A percentile compares a stretch with the other conserved stretches of the same genome.
phyloP scores from a whole-genome alignment of 2,329 filamentous ascomycete genomes.

The Aspergillus fructus region DNA sequence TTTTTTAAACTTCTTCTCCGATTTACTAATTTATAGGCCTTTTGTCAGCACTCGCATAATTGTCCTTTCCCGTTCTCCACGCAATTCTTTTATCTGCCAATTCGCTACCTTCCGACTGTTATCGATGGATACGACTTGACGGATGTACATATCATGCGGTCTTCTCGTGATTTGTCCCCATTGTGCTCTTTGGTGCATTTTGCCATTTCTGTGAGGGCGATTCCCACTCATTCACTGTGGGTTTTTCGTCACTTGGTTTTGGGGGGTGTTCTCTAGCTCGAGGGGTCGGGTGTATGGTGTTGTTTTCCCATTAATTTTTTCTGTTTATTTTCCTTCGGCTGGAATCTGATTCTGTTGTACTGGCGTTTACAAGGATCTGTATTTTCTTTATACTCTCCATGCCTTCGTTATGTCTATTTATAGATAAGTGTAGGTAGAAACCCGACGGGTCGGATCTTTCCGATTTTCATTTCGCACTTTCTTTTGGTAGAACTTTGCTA shows the following conservation, averaged over 20 bases:
- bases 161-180: constrained; percentile 12
- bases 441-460: constrained; percentile 1
- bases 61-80: background rate
- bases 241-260: constrained; percentile 21
- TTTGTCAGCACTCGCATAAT: background rate
- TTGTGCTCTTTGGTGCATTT: constrained; percentile 24
- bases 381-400: constrained; percentile 3
- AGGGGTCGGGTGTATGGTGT: constrained; percentile 32
- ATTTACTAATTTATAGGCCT: constrained; percentile 18
- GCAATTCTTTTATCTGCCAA: background rate
- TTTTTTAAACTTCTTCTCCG: background rate
- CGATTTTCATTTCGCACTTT: background rate
- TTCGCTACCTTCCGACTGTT: constrained; percentile 4
- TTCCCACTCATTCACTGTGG: constrained; percentile 23
- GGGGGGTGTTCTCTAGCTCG: constrained; percentile 25
- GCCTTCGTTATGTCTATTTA: constrained; percentile 1
- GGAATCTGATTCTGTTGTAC: constrained; percentile 28
- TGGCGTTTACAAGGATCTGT: constrained; percentile 9
- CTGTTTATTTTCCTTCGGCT: constrained; percentile 17
- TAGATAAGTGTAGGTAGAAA: constrained; percentile 10
- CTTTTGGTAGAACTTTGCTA: background rate
- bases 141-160: constrained; percentile 38
- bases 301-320: constrained; percentile 7
- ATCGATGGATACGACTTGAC: constrained; percentile 30
- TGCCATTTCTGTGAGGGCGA: constrained; percentile 6